Evolutionary conservation across 2,329 filamentous ascomycete species (phyloP), one percentile per base, ranked within the genome.

Genomic region (Didymosphaeria variabile): DNA sequence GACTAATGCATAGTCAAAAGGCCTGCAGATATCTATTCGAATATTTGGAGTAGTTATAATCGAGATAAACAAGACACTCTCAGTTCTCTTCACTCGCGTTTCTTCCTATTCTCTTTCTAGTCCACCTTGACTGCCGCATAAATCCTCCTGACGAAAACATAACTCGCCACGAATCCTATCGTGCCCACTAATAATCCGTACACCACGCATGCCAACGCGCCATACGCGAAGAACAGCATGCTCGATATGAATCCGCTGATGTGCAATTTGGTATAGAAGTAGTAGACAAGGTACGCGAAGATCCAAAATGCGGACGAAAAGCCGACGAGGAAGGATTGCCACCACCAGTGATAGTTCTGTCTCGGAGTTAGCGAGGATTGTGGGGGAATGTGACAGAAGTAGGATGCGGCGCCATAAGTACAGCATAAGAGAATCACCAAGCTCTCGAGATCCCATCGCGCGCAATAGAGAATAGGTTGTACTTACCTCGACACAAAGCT

Each of bases 291-390:
- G 80, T 95, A 96, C 40, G 87, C 76, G 74, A 94, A 95, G 40
- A 97, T 87, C 92, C 92, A 97, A 62, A 92, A 77, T 7, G 90
- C 87, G 68, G 89, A 92, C 68, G 89, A 88, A 51, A 90, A 90
- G 47, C 93, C 93, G 9, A 93, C 87, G 52, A 92, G 79, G 81
- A 97, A 95, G 55, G 90, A 92, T 76, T 92, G 91, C 92, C 92
- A 96, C 91, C 91, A 95, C 93, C 93, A 97, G 76, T 92, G 87
- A 79, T 95, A 90, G 77, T 96, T 93, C 85, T 87, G 68, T 29
- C 23, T 7, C 38, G 19, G 9, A 4, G 19, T 46, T 31, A 57
- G 17, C 26, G 5, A 15, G 40, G 5, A 32, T n/a, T n/a, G 3
- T 23, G 4, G 2, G n/a, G 21, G 26, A 29, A 29, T 5, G 26